phyloP scores from a whole-genome alignment of 1,139 yeast species.

The Diutina neorugosa region DNA sequence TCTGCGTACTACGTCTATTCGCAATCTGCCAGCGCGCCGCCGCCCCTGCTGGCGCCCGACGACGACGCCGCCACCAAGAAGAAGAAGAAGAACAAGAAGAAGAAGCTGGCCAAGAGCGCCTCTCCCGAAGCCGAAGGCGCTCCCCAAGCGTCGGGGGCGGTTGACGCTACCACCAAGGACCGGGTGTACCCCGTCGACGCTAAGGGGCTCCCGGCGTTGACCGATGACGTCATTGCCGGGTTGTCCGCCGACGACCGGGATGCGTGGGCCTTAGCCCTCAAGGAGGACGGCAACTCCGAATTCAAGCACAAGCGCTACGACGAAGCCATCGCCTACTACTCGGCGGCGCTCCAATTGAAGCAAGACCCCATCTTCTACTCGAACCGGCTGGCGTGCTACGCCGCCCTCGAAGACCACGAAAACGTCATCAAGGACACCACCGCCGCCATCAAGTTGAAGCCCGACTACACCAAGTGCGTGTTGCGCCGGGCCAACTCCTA shows the following conservation, averaged over 20 bases:
- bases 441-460: slow-evolving; percentile 72
- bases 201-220: slow-evolving; percentile 46
- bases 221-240: slow-evolving; percentile 30
- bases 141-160: too few species aligned
- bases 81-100: slow-evolving; percentile 28
- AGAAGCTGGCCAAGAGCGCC: slow-evolving; percentile 24
- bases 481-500: slow-evolving; percentile 68
- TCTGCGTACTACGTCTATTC: slow-evolving; percentile 46
- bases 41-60: slow-evolving; percentile 8
- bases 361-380: slow-evolving; percentile 84
- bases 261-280: slow-evolving; percentile 63
- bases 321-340: slow-evolving; percentile 65
- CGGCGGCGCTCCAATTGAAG: slow-evolving; percentile 64
- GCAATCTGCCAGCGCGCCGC: slow-evolving; percentile 14
- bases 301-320: slow-evolving; percentile 62
- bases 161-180: too few species aligned
- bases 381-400: slow-evolving; percentile 91
- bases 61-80: slow-evolving; percentile 16
- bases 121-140: slow-evolving; percentile 9
- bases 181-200: slow-evolving; percentile 33
- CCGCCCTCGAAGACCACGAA: slow-evolving; percentile 65
- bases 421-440: slow-evolving; percentile 84
- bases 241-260: slow-evolving; percentile 47
- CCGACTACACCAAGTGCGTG: slow-evolving; percentile 78
- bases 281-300: slow-evolving; percentile 79